Base-by-base conservation (phyloP, 768 basidiomycete genomes). In the Lactifluus pinguis region DNA sequence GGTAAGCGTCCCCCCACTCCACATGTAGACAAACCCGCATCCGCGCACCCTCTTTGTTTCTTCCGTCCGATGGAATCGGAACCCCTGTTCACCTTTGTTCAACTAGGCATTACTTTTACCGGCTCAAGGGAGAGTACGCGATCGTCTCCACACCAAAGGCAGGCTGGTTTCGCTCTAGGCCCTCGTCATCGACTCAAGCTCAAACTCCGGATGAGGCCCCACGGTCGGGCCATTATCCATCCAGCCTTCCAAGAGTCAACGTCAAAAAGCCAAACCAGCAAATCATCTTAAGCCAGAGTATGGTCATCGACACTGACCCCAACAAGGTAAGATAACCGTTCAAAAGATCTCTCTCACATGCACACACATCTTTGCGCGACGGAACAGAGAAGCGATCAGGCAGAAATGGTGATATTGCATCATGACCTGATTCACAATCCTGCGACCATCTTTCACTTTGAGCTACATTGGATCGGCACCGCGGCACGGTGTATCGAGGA, bases 371-470 rank as follows among this genome's bases (percentile, higher is more conserved):
- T 39, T 49, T 25, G n/a, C 7, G n/a, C 11, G 42, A 45, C 32
- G 50, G 45, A 25, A n/a, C 73, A 89, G 86, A 81, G 80, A 73
- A 93, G 90, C 68, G 87, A 91, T 71, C 87, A 92, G 67, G 89
- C 92, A 0, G 94, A 97, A 72, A 81, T 85, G 3, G 89, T 91
- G 17, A 80, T 95, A 34, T 77, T 98, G 29, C 95, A 98, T 70
- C 85, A 95, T 72, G 97, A 98, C 73, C 83, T 97, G 59, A 89
- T 95, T 55, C 95, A 98, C 72, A 98, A 98, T 68, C 89, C 92
- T 0, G 82, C 79, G n/a, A 95, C 88, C 32, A 91, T 89, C 60
- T 97, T 97, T 75, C 95, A 98, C 72, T 94, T 98, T 67, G 95
- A 99, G 72, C 78, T 99, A 32, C 91, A 95, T 63, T 99, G 97